A percentile compares a stretch with the other conserved stretches of the same genome.
Evolutionary conservation across 2,329 filamentous ascomycete species (phyloP).

Genomic region (Ophioceras dolichostomum): DNA sequence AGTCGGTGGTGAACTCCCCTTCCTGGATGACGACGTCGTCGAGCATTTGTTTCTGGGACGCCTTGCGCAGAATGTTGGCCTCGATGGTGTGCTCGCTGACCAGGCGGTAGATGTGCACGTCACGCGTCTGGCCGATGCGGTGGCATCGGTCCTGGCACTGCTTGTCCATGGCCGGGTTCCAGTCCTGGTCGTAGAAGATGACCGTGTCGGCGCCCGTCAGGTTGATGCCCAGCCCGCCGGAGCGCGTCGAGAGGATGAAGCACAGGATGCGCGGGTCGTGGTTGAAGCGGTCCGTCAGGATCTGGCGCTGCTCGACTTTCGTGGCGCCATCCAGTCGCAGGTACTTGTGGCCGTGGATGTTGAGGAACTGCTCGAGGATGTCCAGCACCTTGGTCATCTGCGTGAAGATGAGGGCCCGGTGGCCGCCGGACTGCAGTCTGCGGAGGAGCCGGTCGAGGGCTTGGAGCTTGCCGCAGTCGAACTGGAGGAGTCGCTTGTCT

Average conservation of each 20-base stretch:
- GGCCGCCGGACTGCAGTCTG: constrained; percentile 75
- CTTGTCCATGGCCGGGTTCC: constrained; percentile 99
- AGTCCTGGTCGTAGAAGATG: constrained; percentile 98
- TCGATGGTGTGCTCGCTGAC: constrained; percentile 93
- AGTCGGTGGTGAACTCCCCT: constrained; percentile 93
- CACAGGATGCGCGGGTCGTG: constrained; percentile 83
- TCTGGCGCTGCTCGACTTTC: constrained; percentile 89
- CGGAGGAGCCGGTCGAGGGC: constrained; percentile 76
- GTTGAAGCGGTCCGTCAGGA: constrained; percentile 94
- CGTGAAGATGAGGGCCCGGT: constrained; percentile 94
- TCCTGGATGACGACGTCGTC: constrained; percentile 98
- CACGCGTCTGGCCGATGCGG: constrained; percentile 91
- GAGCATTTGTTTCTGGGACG: constrained; percentile 93
- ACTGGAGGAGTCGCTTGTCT: constrained; percentile 90
- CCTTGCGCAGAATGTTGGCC: constrained; percentile 92
- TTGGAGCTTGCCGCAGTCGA: constrained; percentile 95
- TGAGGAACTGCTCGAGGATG: constrained; percentile 93
- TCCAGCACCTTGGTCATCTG: constrained; percentile 99
- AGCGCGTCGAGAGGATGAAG: constrained; percentile 91
- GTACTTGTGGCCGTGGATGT: constrained; percentile 96
- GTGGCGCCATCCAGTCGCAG: constrained; percentile 92
- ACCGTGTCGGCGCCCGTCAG: constrained; percentile 93
- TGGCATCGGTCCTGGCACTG: constrained; percentile 97
- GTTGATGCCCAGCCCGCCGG: constrained; percentile 91
- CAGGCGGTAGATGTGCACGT: constrained; percentile 95